phyloP scores from a whole-genome alignment of 2,329 filamentous ascomycete species.

The Fusarium keratoplasticum region DNA sequence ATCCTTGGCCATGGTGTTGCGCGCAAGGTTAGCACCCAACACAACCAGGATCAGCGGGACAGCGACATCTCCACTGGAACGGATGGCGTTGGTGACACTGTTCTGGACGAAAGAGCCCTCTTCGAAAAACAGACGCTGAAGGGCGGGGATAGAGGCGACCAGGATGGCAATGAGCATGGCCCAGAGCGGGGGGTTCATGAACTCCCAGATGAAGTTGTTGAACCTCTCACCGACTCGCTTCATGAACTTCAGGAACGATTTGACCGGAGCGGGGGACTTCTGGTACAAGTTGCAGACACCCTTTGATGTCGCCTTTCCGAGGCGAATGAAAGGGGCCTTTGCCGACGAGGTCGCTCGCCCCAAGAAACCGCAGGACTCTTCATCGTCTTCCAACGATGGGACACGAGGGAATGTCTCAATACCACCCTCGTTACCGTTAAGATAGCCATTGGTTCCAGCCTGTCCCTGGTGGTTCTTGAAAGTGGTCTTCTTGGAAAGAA shows the following conservation, averaged over 20 bases:
- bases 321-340: slow-evolving; percentile 42
- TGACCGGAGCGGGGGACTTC: slow-evolving; percentile 57
- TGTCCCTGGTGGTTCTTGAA: slow-evolving; percentile 41
- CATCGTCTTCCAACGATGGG: slow-evolving; percentile 55
- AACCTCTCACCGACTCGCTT: slow-evolving; percentile 57
- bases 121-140: slow-evolving; percentile 89
- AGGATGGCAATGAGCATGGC: slow-evolving; percentile 94
- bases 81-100: slow-evolving; percentile 88
- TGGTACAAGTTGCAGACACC: slow-evolving; percentile 46
- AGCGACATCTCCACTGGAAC: slow-evolving; percentile 88
- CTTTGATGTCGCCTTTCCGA: slow-evolving; percentile 38
- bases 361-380: slow-evolving; percentile 54
- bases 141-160: slow-evolving; percentile 84
- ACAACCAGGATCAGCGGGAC: slow-evolving; percentile 97
- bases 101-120: slow-evolving; percentile 92
- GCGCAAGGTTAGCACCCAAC: slow-evolving; percentile 91
- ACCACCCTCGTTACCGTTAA: slow-evolving; percentile 54
- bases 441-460: slow-evolving; percentile 33
- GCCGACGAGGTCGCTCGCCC: slow-evolving; percentile 51
- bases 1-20: slow-evolving; percentile 83
- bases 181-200: slow-evolving; percentile 99
- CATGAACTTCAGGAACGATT: slow-evolving; percentile 47
- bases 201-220: slow-evolving; percentile 80
- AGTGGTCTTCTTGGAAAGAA: slow-evolving; percentile 47
- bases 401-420: slow-evolving; percentile 74